Base-by-base conservation (phyloP, 352 stramenopile genomes). In the Blastocystis sp. region DNA sequence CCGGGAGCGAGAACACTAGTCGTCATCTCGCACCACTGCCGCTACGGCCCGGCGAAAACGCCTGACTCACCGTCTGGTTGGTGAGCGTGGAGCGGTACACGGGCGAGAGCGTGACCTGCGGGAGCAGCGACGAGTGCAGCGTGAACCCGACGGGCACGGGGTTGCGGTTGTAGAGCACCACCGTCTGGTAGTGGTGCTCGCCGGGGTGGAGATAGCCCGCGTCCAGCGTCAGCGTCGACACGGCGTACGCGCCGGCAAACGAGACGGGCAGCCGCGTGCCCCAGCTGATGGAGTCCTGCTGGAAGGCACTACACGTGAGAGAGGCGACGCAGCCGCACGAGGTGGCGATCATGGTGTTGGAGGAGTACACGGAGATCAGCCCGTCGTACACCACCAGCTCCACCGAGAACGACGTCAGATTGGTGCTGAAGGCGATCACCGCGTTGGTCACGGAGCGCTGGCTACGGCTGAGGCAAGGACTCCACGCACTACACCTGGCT, bases 151-250 rank as follows among this genome's bases (percentile, higher is more conserved):
- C 37, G 41, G 41, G 39, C 45, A 85, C 74, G 12, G 74, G 74
- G 31, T 85, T 85, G n/a, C 74, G 51, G 33, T 85, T 85, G 33
- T 85, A 85, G 24, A 85, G 74, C 10, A 85, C 74, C 13, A 85
- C 24, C 12, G 74, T 85, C 61, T 85, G 74, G 61, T 85, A 85
- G 51, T 39, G 74, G 45, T 85, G 74, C 31, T 85, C 74, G 12
- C 37, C 37, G 4, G 74, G 74, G 33, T 85, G 61, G 13, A 85
- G 35, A 45, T 69, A 85, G 29, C 74, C 74, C 74, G 70, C 70
- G 45, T 85, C 74, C 12, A 85, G 24, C 24, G 59, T 67, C 6
- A 85, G n/a, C 10, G 55, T 60, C 29, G 66, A 29, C 19, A 31
- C 31, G 31, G 24, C 41, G 16, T 16, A 69, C 1, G 31, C 66